Conservation (phyloP, 306 rosid genomes). For the Ceratonia siliqua region DNA sequence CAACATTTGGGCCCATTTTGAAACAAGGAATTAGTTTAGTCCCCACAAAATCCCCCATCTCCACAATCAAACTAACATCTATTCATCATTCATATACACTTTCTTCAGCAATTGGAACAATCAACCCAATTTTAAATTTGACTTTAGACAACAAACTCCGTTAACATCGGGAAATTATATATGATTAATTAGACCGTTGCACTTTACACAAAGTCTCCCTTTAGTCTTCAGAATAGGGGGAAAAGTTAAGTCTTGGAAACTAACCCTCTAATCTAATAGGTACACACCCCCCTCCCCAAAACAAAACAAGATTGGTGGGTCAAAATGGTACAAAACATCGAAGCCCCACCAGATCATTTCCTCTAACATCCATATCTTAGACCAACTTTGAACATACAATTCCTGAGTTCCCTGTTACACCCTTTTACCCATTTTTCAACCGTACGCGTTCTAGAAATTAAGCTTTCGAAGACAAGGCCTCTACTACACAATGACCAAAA, state of each 20-base stretch:
- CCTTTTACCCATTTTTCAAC: background rate
- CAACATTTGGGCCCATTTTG: background rate
- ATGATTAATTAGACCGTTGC: constrained; percentile 33
- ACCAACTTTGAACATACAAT: constrained; percentile 32
- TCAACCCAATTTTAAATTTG: constrained; percentile 20
- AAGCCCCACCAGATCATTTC: constrained; percentile 47
- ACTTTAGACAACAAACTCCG: constrained; percentile 25
- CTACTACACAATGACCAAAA: background rate
- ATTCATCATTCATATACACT: background rate
- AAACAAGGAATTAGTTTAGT: background rate
- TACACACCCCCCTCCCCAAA: constrained; percentile 3
- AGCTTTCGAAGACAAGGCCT: background rate
- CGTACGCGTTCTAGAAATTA: background rate
- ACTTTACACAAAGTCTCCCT: constrained; percentile 42
- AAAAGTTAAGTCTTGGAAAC: constrained; percentile 26
- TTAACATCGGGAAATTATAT: constrained; percentile 10
- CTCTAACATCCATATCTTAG: constrained; percentile 48
- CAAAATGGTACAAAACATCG: constrained; percentile 39
- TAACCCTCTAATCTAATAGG: constrained; percentile 34
- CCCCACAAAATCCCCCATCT: constrained; percentile 18
- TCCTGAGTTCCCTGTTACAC: constrained; percentile 16
- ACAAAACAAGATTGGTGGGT: constrained; percentile 27
- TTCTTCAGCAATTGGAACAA: background rate
- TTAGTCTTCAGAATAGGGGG: constrained; percentile 4
- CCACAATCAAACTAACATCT: constrained; percentile 18